Evolutionary conservation across 1,139 yeast genomes (phyloP).

Genomic region (Sugiyamaella neomexicana): DNA sequence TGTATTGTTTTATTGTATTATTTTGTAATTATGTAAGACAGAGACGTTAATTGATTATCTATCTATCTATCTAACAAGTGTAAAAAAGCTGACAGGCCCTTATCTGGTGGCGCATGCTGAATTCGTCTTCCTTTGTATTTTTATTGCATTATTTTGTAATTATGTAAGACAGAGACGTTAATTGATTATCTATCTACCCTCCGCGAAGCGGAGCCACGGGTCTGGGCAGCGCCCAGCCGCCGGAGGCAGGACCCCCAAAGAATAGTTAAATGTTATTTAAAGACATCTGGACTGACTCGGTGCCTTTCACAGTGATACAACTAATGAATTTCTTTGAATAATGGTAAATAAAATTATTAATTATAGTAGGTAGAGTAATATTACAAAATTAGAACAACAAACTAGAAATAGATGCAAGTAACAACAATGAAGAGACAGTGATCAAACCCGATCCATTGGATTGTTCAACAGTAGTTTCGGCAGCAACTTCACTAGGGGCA

Average conservation of each 20-base stretch:
- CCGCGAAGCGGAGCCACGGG: background rate
- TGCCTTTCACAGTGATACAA: too few relatives aligned
- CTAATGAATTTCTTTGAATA: background rate
- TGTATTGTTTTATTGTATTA: background rate
- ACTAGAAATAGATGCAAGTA: conserved; percentile 8
- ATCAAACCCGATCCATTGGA: conserved; percentile 7
- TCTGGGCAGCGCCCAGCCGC: background rate
- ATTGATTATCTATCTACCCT: too few relatives aligned
- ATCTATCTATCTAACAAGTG: background rate
- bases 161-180: too few relatives aligned
- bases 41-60: background rate
- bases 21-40: background rate
- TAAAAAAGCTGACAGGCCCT: too few relatives aligned
- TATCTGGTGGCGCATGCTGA: too few relatives aligned
- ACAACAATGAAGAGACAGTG: background rate
- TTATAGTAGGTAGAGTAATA: background rate
- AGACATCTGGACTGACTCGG: too few relatives aligned
- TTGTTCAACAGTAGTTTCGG: conserved; percentile 7
- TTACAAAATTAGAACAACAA: conserved; percentile 1
- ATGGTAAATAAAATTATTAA: background rate
- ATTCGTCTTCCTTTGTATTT: too few relatives aligned
- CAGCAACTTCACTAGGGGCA: background rate
- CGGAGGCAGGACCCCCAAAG: background rate
- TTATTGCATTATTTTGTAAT: too few relatives aligned
- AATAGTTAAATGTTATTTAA: too few relatives aligned